Evolutionary conservation across 2,329 filamentous ascomycete species (phyloP).

Genomic region (Gnomoniopsis smithogilvyi): DNA sequence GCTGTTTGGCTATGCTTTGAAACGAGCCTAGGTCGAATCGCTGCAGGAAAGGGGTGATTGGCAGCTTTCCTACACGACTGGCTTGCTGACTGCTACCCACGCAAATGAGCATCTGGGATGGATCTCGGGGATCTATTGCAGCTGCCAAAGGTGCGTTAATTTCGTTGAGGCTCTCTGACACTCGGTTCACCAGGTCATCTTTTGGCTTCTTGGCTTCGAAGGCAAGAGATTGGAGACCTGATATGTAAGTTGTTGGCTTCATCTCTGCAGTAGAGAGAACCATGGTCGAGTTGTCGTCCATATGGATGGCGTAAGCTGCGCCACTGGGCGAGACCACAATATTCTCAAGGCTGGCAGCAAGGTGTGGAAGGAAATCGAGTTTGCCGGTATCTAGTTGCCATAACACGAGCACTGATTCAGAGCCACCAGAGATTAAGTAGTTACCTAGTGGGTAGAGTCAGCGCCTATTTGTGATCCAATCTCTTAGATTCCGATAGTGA

Average conservation of each 20-base stretch:
- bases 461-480: constrained; percentile 18
- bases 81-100: constrained; percentile 61
- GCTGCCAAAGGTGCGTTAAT: constrained; percentile 54
- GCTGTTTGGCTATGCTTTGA: constrained; percentile 79
- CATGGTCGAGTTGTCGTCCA: constrained; percentile 92
- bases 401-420: constrained; percentile 82
- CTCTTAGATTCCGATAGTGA: not conserved
- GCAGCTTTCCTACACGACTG: constrained; percentile 45
- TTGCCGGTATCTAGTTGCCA: constrained; percentile 91
- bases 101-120: constrained; percentile 65
- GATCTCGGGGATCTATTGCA: constrained; percentile 57
- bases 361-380: constrained; percentile 82
- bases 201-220: constrained; percentile 48
- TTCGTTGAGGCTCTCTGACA: constrained; percentile 42
- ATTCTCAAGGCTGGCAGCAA: constrained; percentile 80
- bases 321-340: constrained; percentile 78
- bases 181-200: constrained; percentile 50
- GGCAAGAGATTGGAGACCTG: constrained; percentile 70
- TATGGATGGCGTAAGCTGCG: constrained; percentile 76
- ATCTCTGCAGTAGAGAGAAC: constrained; percentile 87
- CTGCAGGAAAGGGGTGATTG: constrained; percentile 65
- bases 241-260: constrained; percentile 77
- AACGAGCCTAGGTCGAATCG: constrained; percentile 81
- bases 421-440: constrained; percentile 90
- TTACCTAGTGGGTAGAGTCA: constrained; percentile 58